Evolutionary conservation across 257 asterid species (phyloP).

Genomic region (Cruciata laevipes): DNA sequence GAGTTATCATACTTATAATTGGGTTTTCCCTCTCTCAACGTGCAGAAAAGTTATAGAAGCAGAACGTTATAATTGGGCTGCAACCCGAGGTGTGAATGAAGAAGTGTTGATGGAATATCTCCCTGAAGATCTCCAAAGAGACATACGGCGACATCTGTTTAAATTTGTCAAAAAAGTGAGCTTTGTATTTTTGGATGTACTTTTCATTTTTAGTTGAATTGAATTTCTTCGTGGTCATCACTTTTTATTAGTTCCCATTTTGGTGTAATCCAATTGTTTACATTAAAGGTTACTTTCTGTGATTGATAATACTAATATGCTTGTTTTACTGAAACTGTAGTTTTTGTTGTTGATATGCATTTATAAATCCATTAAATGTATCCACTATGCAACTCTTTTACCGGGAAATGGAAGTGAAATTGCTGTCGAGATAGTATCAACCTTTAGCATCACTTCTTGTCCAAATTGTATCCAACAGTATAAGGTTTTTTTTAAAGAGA

Average conservation of each 20-base stretch:
- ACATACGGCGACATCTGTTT: conserved; percentile 81
- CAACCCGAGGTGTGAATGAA: conserved; percentile 88
- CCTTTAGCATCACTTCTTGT: neutral
- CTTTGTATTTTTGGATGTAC: neutral
- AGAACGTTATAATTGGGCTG: conserved; percentile 88
- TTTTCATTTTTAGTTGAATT: neutral
- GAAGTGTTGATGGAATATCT: conserved; percentile 75
- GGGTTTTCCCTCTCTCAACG: neutral
- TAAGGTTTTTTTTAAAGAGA: neutral
- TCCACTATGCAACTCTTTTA: neutral
- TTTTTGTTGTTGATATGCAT: neutral
- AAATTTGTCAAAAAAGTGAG: conserved; percentile 71
- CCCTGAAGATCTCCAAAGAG: conserved; percentile 92
- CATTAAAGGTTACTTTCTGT: neutral
- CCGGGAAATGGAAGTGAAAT: neutral
- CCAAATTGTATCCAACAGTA: neutral
- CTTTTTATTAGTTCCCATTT: neutral
- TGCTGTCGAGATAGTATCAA: neutral
- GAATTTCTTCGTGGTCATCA: neutral
- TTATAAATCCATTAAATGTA: neutral
- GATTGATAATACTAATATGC: neutral
- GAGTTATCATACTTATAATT: neutral
- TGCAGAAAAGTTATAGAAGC: conserved; percentile 73
- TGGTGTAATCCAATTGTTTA: neutral
- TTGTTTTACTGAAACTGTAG: too few species aligned